Base-by-base conservation (phyloP, 352 stramenopile species). In the Pythium angustatum region DNA sequence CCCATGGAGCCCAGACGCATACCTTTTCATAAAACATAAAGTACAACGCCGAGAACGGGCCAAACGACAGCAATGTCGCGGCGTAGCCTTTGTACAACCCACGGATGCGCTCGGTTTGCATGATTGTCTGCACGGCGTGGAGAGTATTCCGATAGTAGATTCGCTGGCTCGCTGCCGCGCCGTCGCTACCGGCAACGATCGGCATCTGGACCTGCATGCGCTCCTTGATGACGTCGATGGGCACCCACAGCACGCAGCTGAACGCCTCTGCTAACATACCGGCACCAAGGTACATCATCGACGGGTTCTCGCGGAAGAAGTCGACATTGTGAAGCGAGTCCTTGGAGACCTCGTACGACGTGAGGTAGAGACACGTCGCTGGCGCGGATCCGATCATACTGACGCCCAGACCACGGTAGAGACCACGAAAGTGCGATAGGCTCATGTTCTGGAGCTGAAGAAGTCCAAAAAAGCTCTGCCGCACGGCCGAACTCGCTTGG, bases 211-310 rank as follows among this genome's bases (percentile, higher is more conserved):
- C 92, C 85, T 99, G 97, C 81, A 99, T 90, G 58, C 97, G 87
- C 76, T 99, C 97, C 69, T 99, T 99, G 33, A 99, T 88, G 34
- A 99, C 97, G 69, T 99, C 97, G 30, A 99, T 96, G n/a, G 97
- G 97, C n/a, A 99, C 96, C 81, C 96, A 99, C 21, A 99, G 76
- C 31, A 99, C 84, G 68, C 97, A 99, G 59, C 93, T 92, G 19
- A 92, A 31, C 17, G 83, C 79, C 58, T 94, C 85, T 3, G 85
- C 85, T 8, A 87, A 38, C 76, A 94, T 90, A 9, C 85, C 85
- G 0, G 81, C 76, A 0, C 82, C 73, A n/a, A 94, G 68, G 41
- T 90, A 92, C 47, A 89, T 58, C 43, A 94, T 59, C 59, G 85
- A 88, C 44, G 81, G 78, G 30, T 65, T 77, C 3, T 67, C 51